Percentiles rank a stretch among this genome's conserved stretches.
These are phyloP conservation scores for Fusarium metavorans DNA, from an alignment of 2,329 filamentous ascomycete species.

Conservation along the genomic window DNA sequence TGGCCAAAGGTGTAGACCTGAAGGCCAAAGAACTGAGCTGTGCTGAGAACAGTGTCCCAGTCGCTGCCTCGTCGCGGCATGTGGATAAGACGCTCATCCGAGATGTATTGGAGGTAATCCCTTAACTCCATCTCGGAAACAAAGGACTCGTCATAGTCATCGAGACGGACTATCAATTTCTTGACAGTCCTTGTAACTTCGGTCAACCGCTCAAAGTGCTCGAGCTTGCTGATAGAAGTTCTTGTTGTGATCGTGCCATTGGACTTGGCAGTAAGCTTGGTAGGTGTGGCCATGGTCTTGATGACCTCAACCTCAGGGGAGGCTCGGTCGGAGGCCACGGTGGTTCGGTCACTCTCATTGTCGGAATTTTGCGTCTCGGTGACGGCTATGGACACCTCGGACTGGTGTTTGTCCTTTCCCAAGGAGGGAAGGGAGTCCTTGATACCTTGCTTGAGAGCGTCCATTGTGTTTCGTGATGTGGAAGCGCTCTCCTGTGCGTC, in stretches of 20 bases:
- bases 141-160: conserved; percentile 38
- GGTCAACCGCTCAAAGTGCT: conserved; percentile 27
- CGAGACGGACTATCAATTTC: conserved; percentile 29
- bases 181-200: conserved; percentile 32
- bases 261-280: background rate
- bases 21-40: conserved; percentile 56
- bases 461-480: conserved; percentile 25
- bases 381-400: conserved; percentile 9
- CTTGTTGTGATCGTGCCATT: background rate
- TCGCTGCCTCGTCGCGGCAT: conserved; percentile 56
- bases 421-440: conserved; percentile 19
- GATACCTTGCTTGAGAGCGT: conserved; percentile 24
- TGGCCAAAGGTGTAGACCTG: conserved; percentile 53
- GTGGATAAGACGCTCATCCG: conserved; percentile 54
- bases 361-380: conserved; percentile 18
- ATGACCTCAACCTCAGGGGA: conserved; percentile 10
- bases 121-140: conserved; percentile 36
- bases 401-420: conserved; percentile 18
- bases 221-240: background rate
- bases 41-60: conserved; percentile 55
- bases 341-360: conserved; percentile 28
- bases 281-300: background rate
- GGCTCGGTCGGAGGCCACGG: conserved; percentile 18
- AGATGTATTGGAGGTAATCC: conserved; percentile 52
- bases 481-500: conserved; percentile 20